Conservation (phyloP, 257 asterid species). For the Oldenlandia corymbosa region DNA sequence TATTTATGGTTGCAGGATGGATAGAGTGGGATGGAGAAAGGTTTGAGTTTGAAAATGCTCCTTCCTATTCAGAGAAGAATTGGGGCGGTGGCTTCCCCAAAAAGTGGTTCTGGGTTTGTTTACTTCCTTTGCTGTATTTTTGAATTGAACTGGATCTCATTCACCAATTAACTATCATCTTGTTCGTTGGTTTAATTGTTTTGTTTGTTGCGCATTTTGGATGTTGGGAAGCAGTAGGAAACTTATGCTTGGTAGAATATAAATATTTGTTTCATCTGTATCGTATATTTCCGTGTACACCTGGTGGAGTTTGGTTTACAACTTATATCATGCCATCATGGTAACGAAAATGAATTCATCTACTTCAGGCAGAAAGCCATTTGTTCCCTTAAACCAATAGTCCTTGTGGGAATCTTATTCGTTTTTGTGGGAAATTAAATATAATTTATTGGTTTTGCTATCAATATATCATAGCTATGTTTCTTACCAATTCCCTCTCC, state of each 20-base stretch:
- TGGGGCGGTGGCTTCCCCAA: constrained; percentile 98
- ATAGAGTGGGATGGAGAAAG: constrained; percentile 92
- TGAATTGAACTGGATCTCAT: neutral
- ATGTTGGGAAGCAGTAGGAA: neutral
- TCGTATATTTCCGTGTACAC: neutral
- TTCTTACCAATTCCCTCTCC: neutral
- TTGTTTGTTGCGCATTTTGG: neutral
- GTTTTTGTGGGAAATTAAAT: neutral
- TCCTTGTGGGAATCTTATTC: neutral
- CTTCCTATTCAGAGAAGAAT: constrained; percentile 92
- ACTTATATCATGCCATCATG: neutral
- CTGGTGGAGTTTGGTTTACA: neutral
- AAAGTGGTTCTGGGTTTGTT: constrained; percentile 94
- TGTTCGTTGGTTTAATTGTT: too few relatives aligned
- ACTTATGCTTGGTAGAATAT: neutral
- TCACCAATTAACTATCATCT: neutral
- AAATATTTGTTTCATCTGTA: neutral
- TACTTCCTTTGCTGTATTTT: neutral
- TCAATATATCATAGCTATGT: neutral
- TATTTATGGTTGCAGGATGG: constrained; percentile 69
- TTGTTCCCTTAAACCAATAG: neutral
- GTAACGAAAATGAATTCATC: neutral
- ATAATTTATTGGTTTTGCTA: neutral
- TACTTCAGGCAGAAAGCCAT: neutral
- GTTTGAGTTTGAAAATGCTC: constrained; percentile 85